Evolutionary conservation across 2,329 filamentous ascomycete genomes (phyloP), one percentile per base, ranked within the genome.

Genomic region (Alternaria panax): DNA sequence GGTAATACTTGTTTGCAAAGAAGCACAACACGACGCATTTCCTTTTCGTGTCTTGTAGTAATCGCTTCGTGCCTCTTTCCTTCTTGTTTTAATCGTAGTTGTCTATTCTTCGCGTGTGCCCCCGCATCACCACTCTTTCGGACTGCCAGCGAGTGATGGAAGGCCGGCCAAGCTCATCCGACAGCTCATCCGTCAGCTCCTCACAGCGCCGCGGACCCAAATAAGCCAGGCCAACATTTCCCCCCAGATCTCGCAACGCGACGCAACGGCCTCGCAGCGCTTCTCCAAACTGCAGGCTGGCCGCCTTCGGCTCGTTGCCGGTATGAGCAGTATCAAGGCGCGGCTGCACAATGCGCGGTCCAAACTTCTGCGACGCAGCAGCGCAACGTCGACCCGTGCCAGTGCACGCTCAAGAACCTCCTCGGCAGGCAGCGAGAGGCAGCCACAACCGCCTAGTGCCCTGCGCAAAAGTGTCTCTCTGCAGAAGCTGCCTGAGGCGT

Each of bases 311-410:
- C 60, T 72, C 48, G 56, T 69, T 45, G 67, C 64, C 28, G 70
- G 65, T 40, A 77, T 76, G 75, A 71, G 70, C 62, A 75, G 69
- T 64, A 68, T 75, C 66, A 77, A 76, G 69, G 68, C 72, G 42
- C 66, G 73, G 14, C 66, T 77, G 59, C 70, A 62, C 50, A 70
- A 70, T 60, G 73, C 69, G 54, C 70, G 74, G 38, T 43, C 64
- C 54, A 71, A 73, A 66, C 63, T 76, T 40, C 60, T 74, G 58
- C 65, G 74, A n/a, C 50, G 72, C 20, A 66, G 63, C 64, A 75
- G 68, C 62, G 62, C 63, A n/a, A 63, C 69, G 11, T 74, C 73
- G 50, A 65, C 71, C 20, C 42, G 59, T 3, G 58, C 67, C 24
- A 42, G 59, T 4, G 58, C 67, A 43, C 65, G 70, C 51, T 70